Percentiles rank a stretch among this genome's conserved stretches.
Evolutionary conservation across 768 basidiomycete species (phyloP).

Genomic region (Naganishia friedmannii): DNA sequence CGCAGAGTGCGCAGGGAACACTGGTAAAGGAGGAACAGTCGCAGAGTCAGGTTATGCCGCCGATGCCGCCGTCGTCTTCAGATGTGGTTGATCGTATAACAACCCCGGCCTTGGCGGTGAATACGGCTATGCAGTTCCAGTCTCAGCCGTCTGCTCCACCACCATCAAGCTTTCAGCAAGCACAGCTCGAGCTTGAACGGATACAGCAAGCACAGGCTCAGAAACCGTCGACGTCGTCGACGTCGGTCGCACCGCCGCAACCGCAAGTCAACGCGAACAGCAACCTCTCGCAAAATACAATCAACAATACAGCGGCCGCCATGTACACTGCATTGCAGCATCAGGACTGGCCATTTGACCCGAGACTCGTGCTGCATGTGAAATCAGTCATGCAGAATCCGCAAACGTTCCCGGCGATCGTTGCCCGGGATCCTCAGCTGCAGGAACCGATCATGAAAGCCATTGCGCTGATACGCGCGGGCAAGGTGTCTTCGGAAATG

Average conservation of each 20-base stretch:
- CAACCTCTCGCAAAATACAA: constrained; percentile 8
- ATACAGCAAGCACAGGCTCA: no score
- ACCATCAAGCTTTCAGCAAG: neutral
- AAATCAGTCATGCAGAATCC: constrained; percentile 32
- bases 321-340: constrained; percentile 11
- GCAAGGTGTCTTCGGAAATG: constrained; percentile 34
- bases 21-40: neutral
- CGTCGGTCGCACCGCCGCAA: constrained; percentile 4
- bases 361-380: constrained; percentile 36
- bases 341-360: constrained; percentile 41
- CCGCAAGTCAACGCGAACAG: constrained; percentile 27
- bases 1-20: neutral
- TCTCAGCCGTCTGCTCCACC: neutral
- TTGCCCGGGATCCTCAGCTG: constrained; percentile 35
- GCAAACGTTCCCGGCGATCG: constrained; percentile 34
- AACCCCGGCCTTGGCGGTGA: neutral
- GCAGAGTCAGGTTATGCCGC: neutral
- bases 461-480: constrained; percentile 30
- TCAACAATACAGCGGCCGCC: neutral
- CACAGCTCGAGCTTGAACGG: neutral
- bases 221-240: neutral
- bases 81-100: neutral
- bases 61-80: neutral
- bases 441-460: constrained; percentile 34
- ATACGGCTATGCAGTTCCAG: neutral